Evolutionary conservation across 2,329 filamentous ascomycete species (phyloP).

Genomic region (Fusarium acutatum): DNA sequence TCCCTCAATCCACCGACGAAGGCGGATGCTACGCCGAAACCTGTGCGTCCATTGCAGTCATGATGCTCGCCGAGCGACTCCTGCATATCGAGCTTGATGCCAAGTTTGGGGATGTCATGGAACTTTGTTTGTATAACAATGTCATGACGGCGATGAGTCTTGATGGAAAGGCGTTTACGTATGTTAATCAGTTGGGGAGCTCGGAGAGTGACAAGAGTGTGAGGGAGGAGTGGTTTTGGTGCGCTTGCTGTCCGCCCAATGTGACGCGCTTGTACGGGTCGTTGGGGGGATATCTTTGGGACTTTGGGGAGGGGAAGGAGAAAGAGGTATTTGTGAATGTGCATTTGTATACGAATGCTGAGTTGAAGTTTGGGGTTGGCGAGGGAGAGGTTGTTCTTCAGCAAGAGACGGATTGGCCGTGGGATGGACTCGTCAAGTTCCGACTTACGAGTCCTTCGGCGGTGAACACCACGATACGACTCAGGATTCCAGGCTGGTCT

Average conservation of each 20-base stretch:
- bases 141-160: constrained; percentile 66
- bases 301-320: constrained; percentile 41
- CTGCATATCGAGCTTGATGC: constrained; percentile 62
- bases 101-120: constrained; percentile 66
- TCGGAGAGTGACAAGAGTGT: constrained; percentile 9
- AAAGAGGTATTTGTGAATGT: constrained; percentile 56
- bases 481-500: constrained; percentile 66
- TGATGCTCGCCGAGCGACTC: constrained; percentile 67
- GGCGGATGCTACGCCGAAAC: constrained; percentile 27
- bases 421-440: constrained; percentile 61
- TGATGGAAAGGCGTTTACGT: constrained; percentile 67
- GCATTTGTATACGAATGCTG: constrained; percentile 64
- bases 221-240: constrained; percentile 53
- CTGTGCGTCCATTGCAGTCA: constrained; percentile 52
- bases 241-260: constrained; percentile 69
- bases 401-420: constrained; percentile 63
- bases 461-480: constrained; percentile 50
- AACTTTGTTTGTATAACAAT: constrained; percentile 68
- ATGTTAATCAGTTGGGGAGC: constrained; percentile 68
- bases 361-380: constrained; percentile 50
- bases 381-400: constrained; percentile 49
- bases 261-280: constrained; percentile 63
- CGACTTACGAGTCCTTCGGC: constrained; percentile 43
- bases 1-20: constrained; percentile 22
- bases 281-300: constrained; percentile 66